phyloP scores from a whole-genome alignment of 1,284 basidiomycete genomes.

The Ganoderma boninense region DNA sequence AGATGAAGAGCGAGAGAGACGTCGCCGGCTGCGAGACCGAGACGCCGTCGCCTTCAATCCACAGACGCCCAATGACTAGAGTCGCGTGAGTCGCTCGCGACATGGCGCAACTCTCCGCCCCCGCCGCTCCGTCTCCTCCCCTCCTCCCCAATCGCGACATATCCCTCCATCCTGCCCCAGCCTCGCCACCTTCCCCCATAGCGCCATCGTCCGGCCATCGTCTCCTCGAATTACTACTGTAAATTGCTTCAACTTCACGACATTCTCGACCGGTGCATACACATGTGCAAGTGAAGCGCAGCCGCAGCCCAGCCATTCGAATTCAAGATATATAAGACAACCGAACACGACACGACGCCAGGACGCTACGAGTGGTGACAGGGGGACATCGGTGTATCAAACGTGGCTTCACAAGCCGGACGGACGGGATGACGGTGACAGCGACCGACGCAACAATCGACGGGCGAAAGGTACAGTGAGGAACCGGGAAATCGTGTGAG shows the following conservation, averaged over 20 bases:
- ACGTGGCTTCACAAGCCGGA: slow-evolving; percentile 14
- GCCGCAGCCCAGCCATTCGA: slow-evolving; percentile 29
- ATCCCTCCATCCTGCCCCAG: neutral
- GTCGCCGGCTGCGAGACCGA: neutral
- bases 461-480: slow-evolving; percentile 11
- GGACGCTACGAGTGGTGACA: slow-evolving; percentile 22
- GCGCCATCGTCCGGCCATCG: neutral
- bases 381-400: slow-evolving; percentile 15
- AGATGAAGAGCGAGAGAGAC: slow-evolving; percentile 8
- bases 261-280: slow-evolving; percentile 2
- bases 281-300: slow-evolving; percentile 13
- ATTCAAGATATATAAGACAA: slow-evolving; percentile 39
- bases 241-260: slow-evolving; percentile 8
- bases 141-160: slow-evolving; percentile 17
- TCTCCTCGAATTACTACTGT: neutral
- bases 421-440: neutral
- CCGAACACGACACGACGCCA: slow-evolving; percentile 21
- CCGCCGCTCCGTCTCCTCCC: neutral
- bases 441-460: slow-evolving; percentile 16
- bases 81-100: slow-evolving; percentile 39
- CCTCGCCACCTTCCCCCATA: neutral
- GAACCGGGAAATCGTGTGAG: neutral
- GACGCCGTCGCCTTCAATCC: neutral
- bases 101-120: slow-evolving; percentile 33
- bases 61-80: slow-evolving; percentile 26